Evolutionary conservation across 2,329 filamentous ascomycete genomes (phyloP), one percentile per base, ranked within the genome.

Genomic region (Cucurbitaria berberidis): DNA sequence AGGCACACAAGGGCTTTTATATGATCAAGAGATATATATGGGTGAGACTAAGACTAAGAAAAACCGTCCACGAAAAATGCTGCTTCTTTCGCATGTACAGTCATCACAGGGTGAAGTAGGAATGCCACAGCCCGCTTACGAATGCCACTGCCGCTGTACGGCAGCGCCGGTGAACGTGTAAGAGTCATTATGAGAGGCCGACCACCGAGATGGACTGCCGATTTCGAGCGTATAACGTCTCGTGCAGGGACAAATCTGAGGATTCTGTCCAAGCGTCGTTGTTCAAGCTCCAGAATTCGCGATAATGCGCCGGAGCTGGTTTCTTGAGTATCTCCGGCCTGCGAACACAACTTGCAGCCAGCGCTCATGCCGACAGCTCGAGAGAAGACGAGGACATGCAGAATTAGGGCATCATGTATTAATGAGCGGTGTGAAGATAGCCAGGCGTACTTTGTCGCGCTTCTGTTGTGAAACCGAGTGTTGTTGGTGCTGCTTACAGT

Each of bases 1-100:
- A 63, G 59, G 59, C 55, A 61, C 21, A 27, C 49, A 42, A 53
- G 18, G 22, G 49, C 46, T 47, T 68, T 72, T 74, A 72, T 73
- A 73, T 51, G 35, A 60, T 62, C 41, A 51, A 50, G 52, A n/a
- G 27, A 39, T 40, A 24, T 19, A n/a, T 18, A 4, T 15, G 18
- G 24, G 51, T 60, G 58, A 65, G 64, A 45, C 57, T 53, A 51
- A 57, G 11, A 47, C 57, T 56, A 50, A 50, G 54, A 57, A 54
- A 62, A 46, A 41, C 9, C 40, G 11, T 19, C 18, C 34, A 35
- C 36, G 22, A 29, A 49, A 44, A 45, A 50, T 43, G 45, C 38
- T 38, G 44, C 29, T 21, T 47, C 42, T 21, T 41, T 29, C 29
- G 38, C 43, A 40, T 46, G 55, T 35, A 43, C 56, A 60, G 62